phyloP scores from a whole-genome alignment of 306 rosid genomes.

The Pterocarpus santalinus region DNA sequence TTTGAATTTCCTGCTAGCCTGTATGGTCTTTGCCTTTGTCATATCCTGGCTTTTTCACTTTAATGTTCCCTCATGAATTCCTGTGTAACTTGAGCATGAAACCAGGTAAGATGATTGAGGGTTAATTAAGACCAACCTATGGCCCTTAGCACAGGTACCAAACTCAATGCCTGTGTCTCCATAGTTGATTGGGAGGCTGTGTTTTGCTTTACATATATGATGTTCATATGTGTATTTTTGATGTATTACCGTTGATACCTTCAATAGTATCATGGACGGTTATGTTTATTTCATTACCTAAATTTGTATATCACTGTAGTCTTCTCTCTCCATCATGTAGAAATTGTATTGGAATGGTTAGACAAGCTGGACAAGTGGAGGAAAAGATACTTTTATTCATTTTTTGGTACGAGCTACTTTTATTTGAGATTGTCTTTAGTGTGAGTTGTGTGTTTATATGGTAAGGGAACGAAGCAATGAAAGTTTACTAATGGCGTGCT shows the following conservation, averaged over 20 bases:
- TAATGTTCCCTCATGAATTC: conserved; percentile 81
- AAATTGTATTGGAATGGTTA: conserved; percentile 40
- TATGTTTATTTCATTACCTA: conserved; percentile 14
- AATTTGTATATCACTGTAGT: conserved; percentile 34
- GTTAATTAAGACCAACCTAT: conserved; percentile 42
- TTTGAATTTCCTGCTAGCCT: conserved; percentile 83
- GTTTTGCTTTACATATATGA: conserved; percentile 37
- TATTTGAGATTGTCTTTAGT: conserved; percentile 19
- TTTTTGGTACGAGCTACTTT: not conserved
- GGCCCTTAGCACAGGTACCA: conserved; percentile 41
- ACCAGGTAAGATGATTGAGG: conserved; percentile 51
- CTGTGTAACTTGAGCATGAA: conserved; percentile 42
- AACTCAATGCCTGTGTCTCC: conserved; percentile 50
- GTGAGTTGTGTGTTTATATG: not conserved
- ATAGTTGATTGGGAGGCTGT: conserved; percentile 37
- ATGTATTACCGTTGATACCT: conserved; percentile 25
- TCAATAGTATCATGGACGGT: conserved; percentile 21
- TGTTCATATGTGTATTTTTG: conserved; percentile 57
- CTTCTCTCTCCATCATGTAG: not conserved
- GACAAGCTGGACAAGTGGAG: conserved; percentile 2
- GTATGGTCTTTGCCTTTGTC: conserved; percentile 92
- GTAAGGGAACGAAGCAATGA: not conserved
- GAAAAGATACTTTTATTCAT: conserved; percentile 6
- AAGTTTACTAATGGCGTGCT: too few relatives aligned
- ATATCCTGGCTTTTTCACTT: conserved; percentile 97